Evolutionary conservation across 345 rosid species (phyloP).

Genomic region (Corymbia maculata): DNA sequence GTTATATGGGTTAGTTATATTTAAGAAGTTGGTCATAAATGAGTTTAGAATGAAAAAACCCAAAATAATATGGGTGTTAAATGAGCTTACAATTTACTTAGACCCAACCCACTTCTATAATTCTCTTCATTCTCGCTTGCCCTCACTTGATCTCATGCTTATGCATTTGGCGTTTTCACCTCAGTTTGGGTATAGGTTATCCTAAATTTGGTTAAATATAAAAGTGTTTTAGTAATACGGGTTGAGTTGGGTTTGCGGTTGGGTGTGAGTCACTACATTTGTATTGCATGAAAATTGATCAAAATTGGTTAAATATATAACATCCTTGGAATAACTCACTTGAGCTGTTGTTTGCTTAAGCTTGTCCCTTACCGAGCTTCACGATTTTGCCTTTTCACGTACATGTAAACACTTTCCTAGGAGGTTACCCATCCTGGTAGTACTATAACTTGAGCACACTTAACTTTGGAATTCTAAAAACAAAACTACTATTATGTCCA

Average conservation of each 20-base stretch:
- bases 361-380: background rate
- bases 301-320: too few relatives aligned
- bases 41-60: background rate
- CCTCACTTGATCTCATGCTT: background rate
- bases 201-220: background rate
- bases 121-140: background rate
- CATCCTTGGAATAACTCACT: background rate
- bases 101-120: fast-evolving
- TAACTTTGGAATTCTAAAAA: too few relatives aligned
- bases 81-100: background rate
- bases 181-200: too few relatives aligned
- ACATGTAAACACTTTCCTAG: background rate
- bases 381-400: background rate
- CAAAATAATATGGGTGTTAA: too few relatives aligned
- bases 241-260: fast-evolving
- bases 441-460: fast-evolving
- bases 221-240: background rate
- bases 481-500: too few relatives aligned
- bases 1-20: too few relatives aligned
- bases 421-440: background rate
- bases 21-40: too few relatives aligned
- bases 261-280: background rate
- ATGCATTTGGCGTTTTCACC: background rate
- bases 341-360: fast-evolving
- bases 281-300: background rate